Base-by-base conservation (phyloP, 805 yeast genomes). In the Ogataea henricii region DNA sequence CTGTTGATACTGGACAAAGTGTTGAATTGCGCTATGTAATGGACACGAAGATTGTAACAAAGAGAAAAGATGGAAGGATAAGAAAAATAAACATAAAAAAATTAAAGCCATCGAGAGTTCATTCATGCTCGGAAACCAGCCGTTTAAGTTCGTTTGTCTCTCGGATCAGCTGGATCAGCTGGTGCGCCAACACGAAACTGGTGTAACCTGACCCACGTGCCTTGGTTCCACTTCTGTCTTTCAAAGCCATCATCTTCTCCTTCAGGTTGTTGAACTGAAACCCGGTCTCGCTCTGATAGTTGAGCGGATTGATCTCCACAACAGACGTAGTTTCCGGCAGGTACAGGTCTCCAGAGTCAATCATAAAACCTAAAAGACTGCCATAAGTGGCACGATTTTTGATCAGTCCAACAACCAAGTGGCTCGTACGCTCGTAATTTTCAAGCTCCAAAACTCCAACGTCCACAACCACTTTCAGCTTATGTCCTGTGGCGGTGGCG, bases 261-360 rank as follows among this genome's bases (percentile, higher is more conserved):
- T 54, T 54, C 46, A 62, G 48, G 43, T 60, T 60, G 49, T 51
- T 54, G 46, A 57, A 62, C 27, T 54, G 56, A 26, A 49, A 55
- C 7, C 43, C 50, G 17, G 49, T 55, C 14, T 46, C 45, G 22
- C 33, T 25, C 3, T 39, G 42, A 36, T 51, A 40, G 33, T 49
- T 45, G 14, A 52, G n/a, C 25, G 58, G 56, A 33, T 54, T 41
- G 16, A 51, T 26, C 33, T 59, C 58, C 12, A 40, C 47, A 13
- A 53, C 41, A 14, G 45, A 27, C 6, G 51, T 38, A 7, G 36
- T 51, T 20, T 52, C 47, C 9, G 58, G 58, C n/a, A 60, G 45
- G 48, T 71, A 72, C 34, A 58, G 40, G 29, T 70, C 71, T 18
- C 77, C 78, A 29, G 73, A 68, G 48, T 74, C 73, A 20, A 74